Evolutionary conservation across 1,284 basidiomycete species (phyloP), one percentile per base, ranked within the genome.

Genomic region (Stereum hirsutum): DNA sequence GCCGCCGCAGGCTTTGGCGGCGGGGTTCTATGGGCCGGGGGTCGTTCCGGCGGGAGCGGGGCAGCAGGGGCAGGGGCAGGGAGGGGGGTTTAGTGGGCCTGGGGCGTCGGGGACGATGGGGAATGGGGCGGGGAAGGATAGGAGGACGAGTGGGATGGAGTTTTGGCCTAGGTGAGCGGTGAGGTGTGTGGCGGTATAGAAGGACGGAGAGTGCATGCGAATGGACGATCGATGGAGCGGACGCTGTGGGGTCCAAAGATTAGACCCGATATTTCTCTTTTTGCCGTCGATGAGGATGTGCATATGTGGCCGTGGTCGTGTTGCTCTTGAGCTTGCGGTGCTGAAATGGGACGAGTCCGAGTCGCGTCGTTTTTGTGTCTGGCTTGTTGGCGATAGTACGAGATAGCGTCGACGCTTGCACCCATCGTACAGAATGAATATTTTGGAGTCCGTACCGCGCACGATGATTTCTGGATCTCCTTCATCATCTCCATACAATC

Each of bases 101-200:
- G 42, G 17, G 44, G 48, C 24, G 48, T 46, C 15, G 33, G 11
- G 11, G 33, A 10, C 3, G 33, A n/a, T n/a, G 11, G 15, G 33
- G 6, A 17, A 45, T 4, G 42, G 31, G 25, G 26, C 65, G 46
- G 81, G 82, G 61, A 81, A 82, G 46, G 61, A 61, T 33, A 67
- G 81, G 55, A 69, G 80, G 56, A 64, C 75, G 50, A 82, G 78
- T 53, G 79, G 75, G 46, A 79, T 85, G 74, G 83, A 87, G 59
- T 58, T 76, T 43, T 88, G 84, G 84, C 75, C 78, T 49, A 76
- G 83, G 69, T 86, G 65, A 79, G 37, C 36, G 19, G 32, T 47
- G 25, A 24, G 34, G 12, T 27, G 5, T 12, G 39, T 41, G 27
- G 11, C n/a, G 28, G 28, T 30, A n/a, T n/a, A n/a, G n/a, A n/a